Conservation (phyloP, 2,329 filamentous ascomycete genomes). For the Ophiocordyceps polyrhachis-furcata region DNA sequence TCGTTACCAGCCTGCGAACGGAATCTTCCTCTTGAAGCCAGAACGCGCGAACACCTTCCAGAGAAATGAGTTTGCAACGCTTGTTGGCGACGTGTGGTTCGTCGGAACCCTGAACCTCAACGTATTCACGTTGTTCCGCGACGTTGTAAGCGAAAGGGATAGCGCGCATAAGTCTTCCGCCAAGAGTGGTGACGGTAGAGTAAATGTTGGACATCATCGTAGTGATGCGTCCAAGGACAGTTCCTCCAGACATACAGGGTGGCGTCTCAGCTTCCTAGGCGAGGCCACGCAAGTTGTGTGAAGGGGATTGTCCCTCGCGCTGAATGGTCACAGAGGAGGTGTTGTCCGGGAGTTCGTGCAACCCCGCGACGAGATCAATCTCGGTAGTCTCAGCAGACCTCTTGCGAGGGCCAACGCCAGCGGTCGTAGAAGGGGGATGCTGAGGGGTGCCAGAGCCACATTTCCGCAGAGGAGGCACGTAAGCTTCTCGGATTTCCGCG, state of each 20-base stretch:
- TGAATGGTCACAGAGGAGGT: not conserved
- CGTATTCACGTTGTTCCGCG: conserved; percentile 8
- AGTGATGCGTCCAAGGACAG: conserved; percentile 7
- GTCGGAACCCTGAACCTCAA: conserved; percentile 1
- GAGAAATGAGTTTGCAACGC: conserved; percentile 8
- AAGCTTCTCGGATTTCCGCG: not conserved
- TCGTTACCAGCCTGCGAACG: conserved; percentile 7
- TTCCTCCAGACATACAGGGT: conserved; percentile 8
- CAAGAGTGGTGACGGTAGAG: conserved; percentile 9
- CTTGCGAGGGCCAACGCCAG: conserved; percentile 13
- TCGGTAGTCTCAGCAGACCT: conserved; percentile 12
- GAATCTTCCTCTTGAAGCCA: not conserved
- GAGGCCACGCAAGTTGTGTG: not conserved
- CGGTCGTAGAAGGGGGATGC: conserved; percentile 4
- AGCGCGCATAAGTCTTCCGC: conserved; percentile 7
- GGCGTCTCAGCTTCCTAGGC: conserved; percentile 2
- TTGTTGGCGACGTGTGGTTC: conserved; percentile 9
- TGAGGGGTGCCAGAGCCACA: not conserved
- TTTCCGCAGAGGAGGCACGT: not conserved
- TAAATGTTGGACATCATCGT: conserved; percentile 13
- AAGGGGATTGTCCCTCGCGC: not conserved
- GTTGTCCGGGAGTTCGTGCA: conserved; percentile 4
- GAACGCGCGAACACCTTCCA: conserved; percentile 2
- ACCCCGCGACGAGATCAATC: conserved; percentile 11
- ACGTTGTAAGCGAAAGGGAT: conserved; percentile 5